Evolutionary conservation across 2,329 filamentous ascomycete species (phyloP).

Genomic region (Calonectria montana): DNA sequence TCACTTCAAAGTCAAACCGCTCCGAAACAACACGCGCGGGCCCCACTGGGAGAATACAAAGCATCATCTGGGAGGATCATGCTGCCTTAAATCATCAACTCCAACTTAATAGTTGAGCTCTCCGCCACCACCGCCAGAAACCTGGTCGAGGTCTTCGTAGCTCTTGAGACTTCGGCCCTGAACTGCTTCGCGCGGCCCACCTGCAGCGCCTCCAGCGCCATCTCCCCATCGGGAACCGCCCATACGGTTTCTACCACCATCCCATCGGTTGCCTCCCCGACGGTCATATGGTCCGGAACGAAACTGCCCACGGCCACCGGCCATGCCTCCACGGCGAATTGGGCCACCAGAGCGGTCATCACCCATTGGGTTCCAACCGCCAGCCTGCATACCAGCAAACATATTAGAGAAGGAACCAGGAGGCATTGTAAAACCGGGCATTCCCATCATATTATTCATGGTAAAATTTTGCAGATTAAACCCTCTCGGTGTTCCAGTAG

Average conservation of each 20-base stretch:
- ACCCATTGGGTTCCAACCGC: conserved; percentile 62
- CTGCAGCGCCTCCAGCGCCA: conserved; percentile 79
- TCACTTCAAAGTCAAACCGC: conserved; percentile 19
- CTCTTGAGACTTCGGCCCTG: conserved; percentile 94
- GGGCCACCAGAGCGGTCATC: conserved; percentile 74
- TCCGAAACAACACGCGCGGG: conserved; percentile 23
- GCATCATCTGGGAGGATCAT: neutral
- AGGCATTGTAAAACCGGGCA: conserved; percentile 68
- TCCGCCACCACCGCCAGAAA: conserved; percentile 77
- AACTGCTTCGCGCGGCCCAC: conserved; percentile 90
- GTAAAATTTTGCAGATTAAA: conserved; percentile 86
- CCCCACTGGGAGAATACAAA: conserved; percentile 2
- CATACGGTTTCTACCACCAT: conserved; percentile 58
- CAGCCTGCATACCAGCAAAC: conserved; percentile 63
- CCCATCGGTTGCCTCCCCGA: conserved; percentile 67
- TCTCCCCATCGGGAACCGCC: conserved; percentile 76
- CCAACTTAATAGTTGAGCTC: conserved; percentile 85
- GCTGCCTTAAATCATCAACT: neutral
- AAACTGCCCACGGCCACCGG: conserved; percentile 63
- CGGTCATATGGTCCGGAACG: conserved; percentile 81
- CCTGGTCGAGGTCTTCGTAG: conserved; percentile 96
- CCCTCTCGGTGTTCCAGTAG: conserved; percentile 87
- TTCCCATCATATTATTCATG: conserved; percentile 68
- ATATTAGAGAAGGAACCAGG: conserved; percentile 63
- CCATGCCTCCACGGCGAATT: conserved; percentile 73